These are phyloP conservation scores for Glycine latifolia DNA, from an alignment of 306 rosid genomes.

Conservation along the genomic window DNA sequence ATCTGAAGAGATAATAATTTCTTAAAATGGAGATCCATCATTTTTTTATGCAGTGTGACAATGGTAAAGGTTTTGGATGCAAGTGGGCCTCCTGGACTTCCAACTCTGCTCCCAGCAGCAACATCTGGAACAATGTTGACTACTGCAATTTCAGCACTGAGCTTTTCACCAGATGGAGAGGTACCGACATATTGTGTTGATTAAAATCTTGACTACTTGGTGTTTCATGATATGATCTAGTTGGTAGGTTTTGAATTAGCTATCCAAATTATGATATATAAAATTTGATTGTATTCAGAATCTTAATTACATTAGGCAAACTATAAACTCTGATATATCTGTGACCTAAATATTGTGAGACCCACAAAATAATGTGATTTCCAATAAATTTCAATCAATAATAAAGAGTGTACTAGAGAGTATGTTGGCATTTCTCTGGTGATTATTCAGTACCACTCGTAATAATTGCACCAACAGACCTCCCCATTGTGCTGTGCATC, in stretches of 20 bases:
- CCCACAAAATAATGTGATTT: neutral
- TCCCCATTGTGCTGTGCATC: slow-evolving; percentile 19
- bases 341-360: neutral
- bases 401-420: neutral
- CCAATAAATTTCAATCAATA: neutral
- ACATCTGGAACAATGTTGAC: slow-evolving; percentile 63
- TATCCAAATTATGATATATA: slow-evolving; percentile 19
- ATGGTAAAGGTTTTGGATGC: slow-evolving; percentile 93
- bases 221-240: slow-evolving; percentile 42
- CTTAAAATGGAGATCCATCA: slow-evolving; percentile 40
- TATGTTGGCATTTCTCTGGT: neutral
- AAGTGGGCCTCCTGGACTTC: slow-evolving; percentile 99
- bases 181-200: slow-evolving; percentile 52
- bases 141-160: slow-evolving; percentile 87
- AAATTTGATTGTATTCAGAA: slow-evolving; percentile 26
- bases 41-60: slow-evolving; percentile 63
- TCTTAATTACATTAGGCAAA: slow-evolving; percentile 18
- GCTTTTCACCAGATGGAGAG: slow-evolving; percentile 99
- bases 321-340: slow-evolving; percentile 20
- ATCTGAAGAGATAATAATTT: slow-evolving; percentile 37
- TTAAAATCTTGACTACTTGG: slow-evolving; percentile 28
- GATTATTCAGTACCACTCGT: neutral
- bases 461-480: slow-evolving; percentile 23
- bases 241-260: slow-evolving; percentile 26
- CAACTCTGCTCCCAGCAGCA: slow-evolving; percentile 73